Evolutionary conservation across 208 protist genomes (phyloP).

Genomic region (Blechomonas ayalai): DNA sequence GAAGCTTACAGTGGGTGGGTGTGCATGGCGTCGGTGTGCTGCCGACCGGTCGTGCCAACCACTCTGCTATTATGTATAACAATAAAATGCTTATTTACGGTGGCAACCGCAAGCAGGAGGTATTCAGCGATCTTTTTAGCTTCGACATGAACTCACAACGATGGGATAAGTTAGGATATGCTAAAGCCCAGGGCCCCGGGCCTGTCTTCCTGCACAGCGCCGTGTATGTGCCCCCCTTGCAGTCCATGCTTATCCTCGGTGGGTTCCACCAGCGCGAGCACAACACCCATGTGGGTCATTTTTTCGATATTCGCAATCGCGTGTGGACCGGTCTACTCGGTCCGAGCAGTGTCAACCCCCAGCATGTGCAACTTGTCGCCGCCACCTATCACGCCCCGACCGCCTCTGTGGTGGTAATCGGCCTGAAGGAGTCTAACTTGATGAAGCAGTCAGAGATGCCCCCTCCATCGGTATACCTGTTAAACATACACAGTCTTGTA

Average conservation of each 20-base stretch:
- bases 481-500: slow-evolving; percentile 56
- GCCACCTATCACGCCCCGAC: slow-evolving; percentile 32
- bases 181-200: slow-evolving; percentile 54
- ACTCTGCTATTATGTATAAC: slow-evolving; percentile 49
- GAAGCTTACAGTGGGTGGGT: slow-evolving; percentile 76
- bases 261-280: slow-evolving; percentile 80
- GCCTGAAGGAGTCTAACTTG: slow-evolving; percentile 25
- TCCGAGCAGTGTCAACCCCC: slow-evolving; percentile 47
- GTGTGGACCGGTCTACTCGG: slow-evolving; percentile 73
- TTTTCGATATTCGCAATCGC: slow-evolving; percentile 73
- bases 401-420: slow-evolving; percentile 54
- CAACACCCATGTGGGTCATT: slow-evolving; percentile 74
- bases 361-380: slow-evolving; percentile 68
- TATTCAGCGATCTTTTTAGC: slow-evolving; percentile 77
- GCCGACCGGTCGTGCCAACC: slow-evolving; percentile 67
- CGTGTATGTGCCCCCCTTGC: slow-evolving; percentile 45
- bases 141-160: slow-evolving; percentile 43
- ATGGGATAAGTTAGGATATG: slow-evolving; percentile 76
- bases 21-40: slow-evolving; percentile 64
- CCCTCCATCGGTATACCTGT: slow-evolving; percentile 46
- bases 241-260: slow-evolving; percentile 73
- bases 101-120: slow-evolving; percentile 61
- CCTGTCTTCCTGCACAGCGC: slow-evolving; percentile 76
- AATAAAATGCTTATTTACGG: slow-evolving; percentile 81
- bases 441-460: slow-evolving; percentile 8